Evolutionary conservation across 225 moss, liverwort and hornwort species (phyloP).

Genomic region (Polytrichum formosum): DNA sequence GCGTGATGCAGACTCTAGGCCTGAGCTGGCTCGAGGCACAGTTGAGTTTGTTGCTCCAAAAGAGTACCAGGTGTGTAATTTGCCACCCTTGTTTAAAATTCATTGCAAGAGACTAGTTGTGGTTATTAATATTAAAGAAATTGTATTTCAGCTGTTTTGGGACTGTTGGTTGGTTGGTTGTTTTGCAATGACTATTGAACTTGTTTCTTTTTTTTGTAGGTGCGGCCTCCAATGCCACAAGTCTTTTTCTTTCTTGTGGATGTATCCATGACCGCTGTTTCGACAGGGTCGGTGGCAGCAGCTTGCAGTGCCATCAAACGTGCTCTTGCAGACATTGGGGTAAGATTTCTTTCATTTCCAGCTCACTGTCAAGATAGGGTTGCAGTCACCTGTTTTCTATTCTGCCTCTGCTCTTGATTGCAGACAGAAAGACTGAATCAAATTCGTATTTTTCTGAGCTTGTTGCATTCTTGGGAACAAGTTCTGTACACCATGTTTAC

Average conservation of each 20-base stretch:
- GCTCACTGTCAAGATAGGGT: too few relatives aligned
- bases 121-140: too few relatives aligned
- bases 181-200: neutral
- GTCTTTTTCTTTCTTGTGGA: slow-evolving; percentile 94
- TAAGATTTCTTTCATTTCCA: slow-evolving; percentile 30
- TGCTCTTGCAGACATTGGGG: slow-evolving; percentile 78
- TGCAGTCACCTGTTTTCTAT: too few relatives aligned
- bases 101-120: too few relatives aligned
- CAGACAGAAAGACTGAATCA: too few relatives aligned
- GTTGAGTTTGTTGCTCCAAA: slow-evolving; percentile 98
- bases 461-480: too few relatives aligned
- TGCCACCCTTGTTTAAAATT: too few relatives aligned
- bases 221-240: slow-evolving; percentile 92
- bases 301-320: slow-evolving; percentile 91
- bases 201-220: slow-evolving; percentile 33
- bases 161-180: too few relatives aligned
- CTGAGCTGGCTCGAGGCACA: slow-evolving; percentile 90
- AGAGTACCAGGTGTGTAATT: slow-evolving; percentile 67
- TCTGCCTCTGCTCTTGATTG: too few relatives aligned
- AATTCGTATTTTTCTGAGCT: too few relatives aligned
- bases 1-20: slow-evolving; percentile 88
- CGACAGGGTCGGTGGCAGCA: slow-evolving; percentile 84
- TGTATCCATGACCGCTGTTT: slow-evolving; percentile 83
- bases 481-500: too few relatives aligned
- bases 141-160: too few relatives aligned